Evolutionary conservation across 345 rosid species (phyloP).

Genomic region (Nasturtium officinale): DNA sequence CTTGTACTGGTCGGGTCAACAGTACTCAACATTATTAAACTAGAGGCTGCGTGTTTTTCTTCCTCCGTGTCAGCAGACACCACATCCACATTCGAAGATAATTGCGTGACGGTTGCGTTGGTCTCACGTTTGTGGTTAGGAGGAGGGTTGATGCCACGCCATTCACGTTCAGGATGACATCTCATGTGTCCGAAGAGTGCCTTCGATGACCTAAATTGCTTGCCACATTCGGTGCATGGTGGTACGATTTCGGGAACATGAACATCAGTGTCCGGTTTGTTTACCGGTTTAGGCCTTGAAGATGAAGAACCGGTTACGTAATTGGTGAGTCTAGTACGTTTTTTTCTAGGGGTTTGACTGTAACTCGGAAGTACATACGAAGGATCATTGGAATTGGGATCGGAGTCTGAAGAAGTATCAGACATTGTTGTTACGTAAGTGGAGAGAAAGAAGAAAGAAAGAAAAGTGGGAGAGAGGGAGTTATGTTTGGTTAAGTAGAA

Average conservation of each 20-base stretch:
- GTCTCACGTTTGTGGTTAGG: constrained; percentile 28
- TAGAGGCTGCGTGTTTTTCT: constrained; percentile 60
- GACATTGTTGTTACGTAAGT: constrained; percentile 8
- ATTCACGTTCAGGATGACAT: constrained; percentile 85
- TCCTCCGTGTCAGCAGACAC: constrained; percentile 43
- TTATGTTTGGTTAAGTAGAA: constrained; percentile 44
- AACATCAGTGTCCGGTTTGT: constrained; percentile 60
- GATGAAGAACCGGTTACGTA: constrained; percentile 19
- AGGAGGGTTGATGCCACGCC: constrained; percentile 74
- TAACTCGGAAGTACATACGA: constrained; percentile 18
- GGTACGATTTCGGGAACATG: constrained; percentile 49
- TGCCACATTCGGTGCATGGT: constrained; percentile 83
- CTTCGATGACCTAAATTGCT: constrained; percentile 75
- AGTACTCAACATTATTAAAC: constrained; percentile 55
- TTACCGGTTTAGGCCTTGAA: constrained; percentile 34
- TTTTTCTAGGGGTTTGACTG: constrained; percentile 48
- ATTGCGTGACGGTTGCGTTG: constrained; percentile 29
- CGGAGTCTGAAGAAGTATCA: constrained; percentile 32
- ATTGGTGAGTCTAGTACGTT: constrained; percentile 45
- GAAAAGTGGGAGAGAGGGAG: constrained; percentile 33
- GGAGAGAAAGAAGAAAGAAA: constrained; percentile 5
- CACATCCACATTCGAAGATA: not conserved
- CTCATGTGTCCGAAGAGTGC: constrained; percentile 94
- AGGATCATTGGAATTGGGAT: constrained; percentile 24
- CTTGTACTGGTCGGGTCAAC: constrained; percentile 25